phyloP scores from a whole-genome alignment of 1,284 basidiomycete genomes.

The Exobasidium cylindrosporum region DNA sequence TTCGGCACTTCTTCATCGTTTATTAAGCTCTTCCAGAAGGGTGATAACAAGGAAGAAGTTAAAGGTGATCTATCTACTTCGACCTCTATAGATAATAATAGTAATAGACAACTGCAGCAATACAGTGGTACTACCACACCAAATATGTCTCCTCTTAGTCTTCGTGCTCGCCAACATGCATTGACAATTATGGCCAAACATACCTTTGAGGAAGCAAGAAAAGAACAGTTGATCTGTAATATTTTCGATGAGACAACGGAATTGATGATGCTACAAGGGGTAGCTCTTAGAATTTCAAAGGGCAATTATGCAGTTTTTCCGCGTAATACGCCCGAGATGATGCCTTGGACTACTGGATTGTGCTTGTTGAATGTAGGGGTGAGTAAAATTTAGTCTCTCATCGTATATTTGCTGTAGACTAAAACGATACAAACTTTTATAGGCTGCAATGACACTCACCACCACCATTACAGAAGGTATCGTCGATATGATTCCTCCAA shows the following conservation, averaged over 20 bases:
- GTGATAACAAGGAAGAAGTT: too few species aligned
- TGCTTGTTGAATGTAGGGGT: slow-evolving; percentile 69
- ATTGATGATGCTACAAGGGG: background rate
- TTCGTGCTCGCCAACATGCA: slow-evolving; percentile 16
- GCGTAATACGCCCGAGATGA: slow-evolving; percentile 14
- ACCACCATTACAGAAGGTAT: slow-evolving; percentile 77
- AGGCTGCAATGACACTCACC: slow-evolving; percentile 68
- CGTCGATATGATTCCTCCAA: slow-evolving; percentile 53
- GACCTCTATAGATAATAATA: too few species aligned
- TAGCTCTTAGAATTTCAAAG: slow-evolving; percentile 31
- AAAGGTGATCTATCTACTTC: too few species aligned
- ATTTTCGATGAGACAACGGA: slow-evolving; percentile 1
- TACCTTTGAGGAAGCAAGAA: slow-evolving; percentile 22
- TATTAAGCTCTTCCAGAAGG: too few species aligned
- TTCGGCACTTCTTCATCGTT: too few species aligned
- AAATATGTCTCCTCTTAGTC: background rate
- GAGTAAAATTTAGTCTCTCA: background rate
- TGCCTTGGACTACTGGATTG: slow-evolving; percentile 59
- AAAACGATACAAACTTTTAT: background rate
- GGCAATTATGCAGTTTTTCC: slow-evolving; percentile 31
- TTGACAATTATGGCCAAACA: slow-evolving; percentile 31
- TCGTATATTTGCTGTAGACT: background rate
- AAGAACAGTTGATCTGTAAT: slow-evolving; percentile 23
- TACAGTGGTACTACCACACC: background rate
- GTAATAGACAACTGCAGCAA: too few species aligned